Conservation (phyloP, 495 filamentous ascomycete genomes). For the Aspergillus taichungensis region DNA sequence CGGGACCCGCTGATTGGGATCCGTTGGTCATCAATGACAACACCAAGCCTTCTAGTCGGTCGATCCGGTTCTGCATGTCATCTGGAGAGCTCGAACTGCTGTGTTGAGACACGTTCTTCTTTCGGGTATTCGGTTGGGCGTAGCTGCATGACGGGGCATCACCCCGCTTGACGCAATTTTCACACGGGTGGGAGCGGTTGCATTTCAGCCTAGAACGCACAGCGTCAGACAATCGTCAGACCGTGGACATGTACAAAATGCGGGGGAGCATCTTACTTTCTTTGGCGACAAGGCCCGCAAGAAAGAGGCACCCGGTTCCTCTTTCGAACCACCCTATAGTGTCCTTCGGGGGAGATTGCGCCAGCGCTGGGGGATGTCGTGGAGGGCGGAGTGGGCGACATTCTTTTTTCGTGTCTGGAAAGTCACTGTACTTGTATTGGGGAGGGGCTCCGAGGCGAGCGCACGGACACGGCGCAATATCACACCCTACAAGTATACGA, state of each 20-base stretch:
- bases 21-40: constrained; percentile 94
- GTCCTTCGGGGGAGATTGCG: constrained; percentile 72
- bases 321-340: constrained; percentile 85
- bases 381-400: constrained; percentile 92
- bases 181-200: constrained; percentile 84
- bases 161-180: constrained; percentile 87
- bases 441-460: not conserved
- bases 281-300: constrained; percentile 84
- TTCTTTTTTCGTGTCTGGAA: constrained; percentile 20
- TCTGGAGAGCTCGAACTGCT: constrained; percentile 59
- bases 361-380: constrained; percentile 66
- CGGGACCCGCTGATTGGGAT: constrained; percentile 51
- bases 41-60: constrained; percentile 90
- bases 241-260: constrained; percentile 9
- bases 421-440: not conserved
- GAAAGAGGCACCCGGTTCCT: constrained; percentile 91
- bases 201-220: constrained; percentile 66
- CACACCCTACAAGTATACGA: no score
- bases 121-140: constrained; percentile 67
- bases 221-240: constrained; percentile 17
- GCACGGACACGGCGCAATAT: not conserved
- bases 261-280: constrained; percentile 62
- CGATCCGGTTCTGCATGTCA: constrained; percentile 99
- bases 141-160: constrained; percentile 84
- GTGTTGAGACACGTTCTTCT: constrained; percentile 58